Percentiles rank a stretch among this genome's conserved stretches.
Evolutionary conservation across 2,329 filamentous ascomycete genomes (phyloP).

Genomic region (Venturia carpophila): DNA sequence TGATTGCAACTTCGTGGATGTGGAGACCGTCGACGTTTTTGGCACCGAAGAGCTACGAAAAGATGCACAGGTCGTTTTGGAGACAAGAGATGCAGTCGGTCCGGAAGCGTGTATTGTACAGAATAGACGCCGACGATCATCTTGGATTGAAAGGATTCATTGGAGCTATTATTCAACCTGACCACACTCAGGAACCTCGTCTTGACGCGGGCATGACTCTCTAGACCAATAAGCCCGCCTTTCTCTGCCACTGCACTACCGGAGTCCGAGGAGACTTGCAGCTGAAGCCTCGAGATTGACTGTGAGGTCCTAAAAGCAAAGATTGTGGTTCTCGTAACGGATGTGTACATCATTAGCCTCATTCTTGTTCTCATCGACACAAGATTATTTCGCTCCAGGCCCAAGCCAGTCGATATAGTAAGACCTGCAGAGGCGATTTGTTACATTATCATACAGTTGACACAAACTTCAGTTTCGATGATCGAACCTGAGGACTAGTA

Average conservation of each 20-base stretch:
- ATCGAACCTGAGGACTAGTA: no score
- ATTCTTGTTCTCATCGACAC: no score
- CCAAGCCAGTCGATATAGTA: no score
- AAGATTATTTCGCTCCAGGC: no score
- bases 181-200: background rate
- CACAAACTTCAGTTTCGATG: no score
- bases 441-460: no score
- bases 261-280: background rate
- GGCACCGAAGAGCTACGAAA: constrained; percentile 14
- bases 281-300: constrained; percentile 21
- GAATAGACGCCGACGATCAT: no score
- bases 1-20: constrained; percentile 17
- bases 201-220: constrained; percentile 53
- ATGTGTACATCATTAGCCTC: constrained; percentile 72
- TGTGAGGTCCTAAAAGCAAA: constrained; percentile 56
- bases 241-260: constrained; percentile 20
- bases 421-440: no score
- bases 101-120: no score
- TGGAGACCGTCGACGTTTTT: constrained; percentile 24
- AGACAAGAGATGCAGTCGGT: background rate
- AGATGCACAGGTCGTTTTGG: constrained; percentile 8
- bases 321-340: constrained; percentile 69
- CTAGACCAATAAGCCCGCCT: constrained; percentile 64
- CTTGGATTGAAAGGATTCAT: no score
- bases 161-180: no score